Base-by-base conservation (phyloP, 352 stramenopile genomes). In the Phytophthora pluvialis region DNA sequence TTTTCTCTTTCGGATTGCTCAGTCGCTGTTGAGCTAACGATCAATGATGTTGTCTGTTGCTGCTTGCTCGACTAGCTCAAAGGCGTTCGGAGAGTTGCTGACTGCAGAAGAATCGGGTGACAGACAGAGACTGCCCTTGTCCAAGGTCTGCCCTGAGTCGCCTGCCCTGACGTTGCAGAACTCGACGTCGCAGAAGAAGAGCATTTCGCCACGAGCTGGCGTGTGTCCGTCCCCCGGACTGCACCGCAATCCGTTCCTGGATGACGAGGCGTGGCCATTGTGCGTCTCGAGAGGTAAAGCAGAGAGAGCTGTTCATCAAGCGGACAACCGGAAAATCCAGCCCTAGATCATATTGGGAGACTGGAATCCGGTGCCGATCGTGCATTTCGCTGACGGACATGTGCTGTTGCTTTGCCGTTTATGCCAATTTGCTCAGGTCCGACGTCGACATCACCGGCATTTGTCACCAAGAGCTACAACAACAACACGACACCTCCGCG, bases 41-140 rank as follows among this genome's bases (percentile, higher is more conserved):
- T 57, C 31, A 13, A 9, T 51, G 16, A 26, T 71, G 43, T 53
- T 2, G 1, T 1, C 21, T 21, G 21, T 2, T 67, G 39, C 12
- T 65, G 45, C 26, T 43, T 56, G 33, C 26, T 35, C 45, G 36
- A 67, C 28, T 67, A 79, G 72, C 7, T 73, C 60, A 32, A 66
- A 73, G 47, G 72, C 72, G 29, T 73, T 80, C 46, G 72, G 60
- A 48, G 64, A 70, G 53, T 47, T 80, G 38, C 44, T 77, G 31
- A 75, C 68, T 60, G 60, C 60, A 49, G 67, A 74, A 64, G 61
- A 61, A 64, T 45, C 54, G 13, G 43, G 36, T 2, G 54, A 74
- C 26, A 33, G 43, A 5, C 64, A 68, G 46, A 38, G 46, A 32
- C 33, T 49, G 25, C 36, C 46, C 28, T 32, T 35, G n/a, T 42